A percentile compares a stretch with the other conserved stretches of the same genome.
Evolutionary conservation across 805 yeast species (phyloP).

Genomic region (Ogataea sp.): DNA sequence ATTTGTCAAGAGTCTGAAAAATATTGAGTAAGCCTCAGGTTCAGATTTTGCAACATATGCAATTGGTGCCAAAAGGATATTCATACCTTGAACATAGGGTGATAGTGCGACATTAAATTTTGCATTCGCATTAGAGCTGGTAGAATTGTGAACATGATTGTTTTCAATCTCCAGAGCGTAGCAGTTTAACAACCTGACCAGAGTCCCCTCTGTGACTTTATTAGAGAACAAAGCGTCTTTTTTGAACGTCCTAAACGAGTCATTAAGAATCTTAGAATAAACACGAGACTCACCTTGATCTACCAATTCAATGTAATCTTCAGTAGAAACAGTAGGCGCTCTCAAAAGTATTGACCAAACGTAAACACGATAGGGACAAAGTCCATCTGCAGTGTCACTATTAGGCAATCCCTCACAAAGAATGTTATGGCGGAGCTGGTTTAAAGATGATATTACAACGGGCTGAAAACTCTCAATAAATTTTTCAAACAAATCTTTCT

Average conservation of each 20-base stretch:
- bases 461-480: constrained; percentile 36
- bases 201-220: constrained; percentile 59
- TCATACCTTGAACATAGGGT: constrained; percentile 86
- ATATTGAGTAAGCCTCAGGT: constrained; percentile 74
- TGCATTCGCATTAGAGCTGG: too few species aligned
- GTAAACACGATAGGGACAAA: constrained; percentile 61
- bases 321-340: constrained; percentile 50
- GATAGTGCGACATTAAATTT: constrained; percentile 15
- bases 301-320: constrained; percentile 45
- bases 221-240: constrained; percentile 58
- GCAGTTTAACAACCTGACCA: constrained; percentile 65
- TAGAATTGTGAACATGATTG: too few species aligned
- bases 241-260: constrained; percentile 78
- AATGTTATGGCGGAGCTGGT: constrained; percentile 45
- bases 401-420: constrained; percentile 36
- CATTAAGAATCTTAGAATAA: constrained; percentile 69
- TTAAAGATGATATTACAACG: constrained; percentile 38
- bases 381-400: constrained; percentile 8
- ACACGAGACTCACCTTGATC: constrained; percentile 50
- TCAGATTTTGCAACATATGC: constrained; percentile 70
- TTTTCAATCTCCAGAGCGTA: constrained; percentile 40
- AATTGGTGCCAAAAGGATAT: constrained; percentile 78
- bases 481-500: constrained; percentile 47
- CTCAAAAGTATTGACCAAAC: constrained; percentile 76
- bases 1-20: constrained; percentile 50